Evolutionary conservation across 768 basidiomycete species (phyloP), one percentile per base, ranked within the genome.

Genomic region (Suillus occidentalis): DNA sequence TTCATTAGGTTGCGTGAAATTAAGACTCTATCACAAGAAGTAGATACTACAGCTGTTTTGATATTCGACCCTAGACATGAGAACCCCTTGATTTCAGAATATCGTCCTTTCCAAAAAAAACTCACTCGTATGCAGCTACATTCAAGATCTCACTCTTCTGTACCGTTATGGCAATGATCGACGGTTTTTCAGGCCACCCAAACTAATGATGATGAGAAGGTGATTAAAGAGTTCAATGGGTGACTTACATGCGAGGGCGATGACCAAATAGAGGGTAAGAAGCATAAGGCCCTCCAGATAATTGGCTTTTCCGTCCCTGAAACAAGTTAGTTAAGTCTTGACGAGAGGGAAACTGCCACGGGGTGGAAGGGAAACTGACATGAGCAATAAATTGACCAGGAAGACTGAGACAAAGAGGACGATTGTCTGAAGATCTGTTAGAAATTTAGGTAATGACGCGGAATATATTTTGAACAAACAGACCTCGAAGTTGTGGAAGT

Each of bases 201-300:
- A 57, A 68, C 67, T 68, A 39, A 45, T 6, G 34, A 8, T 0
- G 40, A 13, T 57, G n/a, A 57, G 55, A 16, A 57, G 22, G 36
- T 37, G 55, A 57, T 34, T 8, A 1, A 14, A 20, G 34, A 34
- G 34, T 10, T n/a, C 10, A 6, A 36, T 22, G 3, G 36, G 12
- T 18, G 37, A 47, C 84, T 82, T 80, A 75, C 66, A 79, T 39
- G 79, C 77, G 55, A 80, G 68, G 39, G 74, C 77, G 66, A 78
- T 80, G 60, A 82, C 77, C 22, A 78, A 65, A 67, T 80, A 79
- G 7, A 78, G 69, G 59, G 63, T 70, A 52, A 66, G 73, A 49
- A 62, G 78, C 92, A 95, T 91, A 43, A 94, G 74, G 37, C 95
- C 95, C 78, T 97, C 94, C 89, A 97, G 91, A 72, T 94, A 95